Percentiles rank a stretch among this genome's conserved stretches.
Evolutionary conservation across 352 stramenopile genomes (phyloP).

Genomic region (Pythium myriotylum): DNA sequence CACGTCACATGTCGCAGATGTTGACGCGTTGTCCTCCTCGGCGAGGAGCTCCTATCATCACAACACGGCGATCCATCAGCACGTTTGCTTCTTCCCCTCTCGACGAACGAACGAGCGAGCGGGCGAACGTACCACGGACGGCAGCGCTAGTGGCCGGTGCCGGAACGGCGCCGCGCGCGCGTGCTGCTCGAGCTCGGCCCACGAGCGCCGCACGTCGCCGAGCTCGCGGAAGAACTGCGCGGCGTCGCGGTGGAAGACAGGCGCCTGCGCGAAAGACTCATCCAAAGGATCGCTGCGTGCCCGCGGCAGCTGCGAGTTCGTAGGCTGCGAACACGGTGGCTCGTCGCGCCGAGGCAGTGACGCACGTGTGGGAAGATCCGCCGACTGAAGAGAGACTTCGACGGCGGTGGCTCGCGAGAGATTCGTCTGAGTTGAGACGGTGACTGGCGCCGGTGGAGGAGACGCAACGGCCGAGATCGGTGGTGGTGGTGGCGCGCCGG

Average conservation of each 20-base stretch:
- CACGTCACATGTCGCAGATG: conserved; percentile 21
- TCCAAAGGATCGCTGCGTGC: not conserved
- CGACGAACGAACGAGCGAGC: not conserved
- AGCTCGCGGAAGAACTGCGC: conserved; percentile 39
- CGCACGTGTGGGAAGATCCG: not conserved
- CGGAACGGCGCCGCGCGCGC: conserved; percentile 46
- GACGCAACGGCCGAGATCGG: too few relatives aligned
- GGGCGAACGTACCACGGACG: conserved; percentile 40
- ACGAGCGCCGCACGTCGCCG: conserved; percentile 59
- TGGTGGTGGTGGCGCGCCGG: conserved; percentile 3
- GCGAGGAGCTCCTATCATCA: conserved; percentile 8
- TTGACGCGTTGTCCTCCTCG: conserved; percentile 12
- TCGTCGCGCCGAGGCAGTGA: too few relatives aligned
- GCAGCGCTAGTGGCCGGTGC: conserved; percentile 49
- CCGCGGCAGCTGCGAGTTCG: not conserved
- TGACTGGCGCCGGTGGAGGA: not conserved
- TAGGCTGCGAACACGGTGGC: too few relatives aligned
- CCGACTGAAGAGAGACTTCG: not conserved
- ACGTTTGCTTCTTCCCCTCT: not conserved
- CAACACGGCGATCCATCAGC: not conserved
- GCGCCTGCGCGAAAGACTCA: not conserved
- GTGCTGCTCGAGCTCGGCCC: conserved; percentile 61
- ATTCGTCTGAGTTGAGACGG: too few relatives aligned
- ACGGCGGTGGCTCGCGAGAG: too few relatives aligned
- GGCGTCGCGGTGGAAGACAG: conserved; percentile 26